A percentile compares a stretch with the other conserved stretches of the same genome.
phyloP scores from a whole-genome alignment of 2,329 filamentous ascomycete genomes.

The Diaporthe australafricana region DNA sequence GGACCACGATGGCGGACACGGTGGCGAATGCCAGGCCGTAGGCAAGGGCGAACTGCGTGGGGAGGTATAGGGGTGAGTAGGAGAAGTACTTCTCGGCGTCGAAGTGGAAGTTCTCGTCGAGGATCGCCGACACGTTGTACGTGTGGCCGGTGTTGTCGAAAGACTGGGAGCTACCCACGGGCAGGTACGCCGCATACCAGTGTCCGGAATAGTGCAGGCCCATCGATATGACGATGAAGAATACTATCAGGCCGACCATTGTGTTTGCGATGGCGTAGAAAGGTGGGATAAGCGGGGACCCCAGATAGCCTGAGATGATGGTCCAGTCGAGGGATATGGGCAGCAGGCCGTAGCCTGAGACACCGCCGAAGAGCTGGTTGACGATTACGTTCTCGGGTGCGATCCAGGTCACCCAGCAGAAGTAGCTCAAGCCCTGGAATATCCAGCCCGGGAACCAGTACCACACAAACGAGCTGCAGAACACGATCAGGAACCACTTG shows the following conservation, averaged over 20 bases:
- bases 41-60: slow-evolving; percentile 69
- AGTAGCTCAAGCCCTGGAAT: slow-evolving; percentile 59
- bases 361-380: slow-evolving; percentile 60
- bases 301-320: slow-evolving; percentile 59
- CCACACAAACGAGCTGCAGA: slow-evolving; percentile 63
- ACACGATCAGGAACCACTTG: slow-evolving; percentile 70
- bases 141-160: slow-evolving; percentile 72
- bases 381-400: slow-evolving; percentile 57
- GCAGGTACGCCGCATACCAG: slow-evolving; percentile 71
- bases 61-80: slow-evolving; percentile 75
- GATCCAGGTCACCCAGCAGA: slow-evolving; percentile 60
- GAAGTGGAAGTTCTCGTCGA: slow-evolving; percentile 66
- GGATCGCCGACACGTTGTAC: slow-evolving; percentile 72
- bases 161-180: slow-evolving; percentile 69
- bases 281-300: slow-evolving; percentile 62
- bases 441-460: slow-evolving; percentile 69
- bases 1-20: slow-evolving; percentile 69
- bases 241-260: slow-evolving; percentile 63
- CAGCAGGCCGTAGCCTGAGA: slow-evolving; percentile 50
- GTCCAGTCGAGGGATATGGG: slow-evolving; percentile 54
- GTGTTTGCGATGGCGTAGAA: slow-evolving; percentile 69
- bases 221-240: slow-evolving; percentile 68
- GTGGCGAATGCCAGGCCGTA: slow-evolving; percentile 78
- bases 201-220: slow-evolving; percentile 68
- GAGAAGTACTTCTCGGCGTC: slow-evolving; percentile 69